Evolutionary conservation across 2,329 filamentous ascomycete species (phyloP).

Genomic region (Neospermospora avenae): DNA sequence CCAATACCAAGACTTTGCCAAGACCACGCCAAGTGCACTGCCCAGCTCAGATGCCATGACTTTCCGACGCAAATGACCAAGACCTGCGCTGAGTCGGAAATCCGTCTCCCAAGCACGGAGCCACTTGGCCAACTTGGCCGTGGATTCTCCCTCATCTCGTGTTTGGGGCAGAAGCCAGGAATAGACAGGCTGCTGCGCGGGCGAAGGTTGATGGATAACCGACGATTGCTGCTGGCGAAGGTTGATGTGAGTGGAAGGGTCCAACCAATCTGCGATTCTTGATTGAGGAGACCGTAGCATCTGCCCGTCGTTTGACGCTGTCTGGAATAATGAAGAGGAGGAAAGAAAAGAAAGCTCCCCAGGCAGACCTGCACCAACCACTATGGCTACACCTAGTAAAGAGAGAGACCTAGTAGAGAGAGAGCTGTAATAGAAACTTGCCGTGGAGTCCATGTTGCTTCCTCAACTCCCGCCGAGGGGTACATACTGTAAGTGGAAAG

Average conservation of each 20-base stretch:
- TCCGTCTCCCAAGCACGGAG: constrained; percentile 6
- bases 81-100: background rate
- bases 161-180: background rate
- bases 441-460: too few species aligned
- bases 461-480: too few species aligned
- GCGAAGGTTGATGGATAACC: too few species aligned
- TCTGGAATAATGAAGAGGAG: background rate
- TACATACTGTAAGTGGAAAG: too few species aligned
- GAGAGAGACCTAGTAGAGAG: too few species aligned
- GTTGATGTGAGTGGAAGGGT: background rate
- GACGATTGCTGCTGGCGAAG: background rate
- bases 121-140: background rate
- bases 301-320: background rate
- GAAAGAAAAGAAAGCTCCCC: background rate
- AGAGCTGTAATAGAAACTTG: too few species aligned
- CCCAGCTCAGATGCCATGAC: too few species aligned
- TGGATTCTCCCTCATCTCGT: background rate
- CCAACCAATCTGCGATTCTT: background rate
- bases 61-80: too few species aligned
- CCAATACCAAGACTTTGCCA: background rate
- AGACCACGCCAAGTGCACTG: background rate
- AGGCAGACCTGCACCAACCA: too few species aligned
- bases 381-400: too few species aligned
- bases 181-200: background rate
- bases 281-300: background rate